phyloP scores from a whole-genome alignment of 768 basidiomycete species.

The Suillus plorans region DNA sequence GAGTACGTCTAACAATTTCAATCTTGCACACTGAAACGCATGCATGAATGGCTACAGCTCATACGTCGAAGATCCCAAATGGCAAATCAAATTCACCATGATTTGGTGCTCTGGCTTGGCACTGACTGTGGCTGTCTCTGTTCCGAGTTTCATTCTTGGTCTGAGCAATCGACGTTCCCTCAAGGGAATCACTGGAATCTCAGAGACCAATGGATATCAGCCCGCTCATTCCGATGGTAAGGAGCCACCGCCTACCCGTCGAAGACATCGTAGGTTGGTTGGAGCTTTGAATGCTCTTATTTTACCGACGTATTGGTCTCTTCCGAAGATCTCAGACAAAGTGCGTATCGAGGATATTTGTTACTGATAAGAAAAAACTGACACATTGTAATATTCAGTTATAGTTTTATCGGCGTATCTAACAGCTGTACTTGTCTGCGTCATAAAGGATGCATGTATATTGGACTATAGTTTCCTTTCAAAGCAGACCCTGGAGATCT shows the following conservation, averaged over 20 bases:
- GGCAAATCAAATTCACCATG: slow-evolving; percentile 70
- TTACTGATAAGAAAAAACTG: slow-evolving; percentile 6
- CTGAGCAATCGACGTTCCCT: slow-evolving; percentile 41
- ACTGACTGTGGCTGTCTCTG: slow-evolving; percentile 25
- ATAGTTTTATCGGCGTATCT: slow-evolving; percentile 58
- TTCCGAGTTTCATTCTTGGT: slow-evolving; percentile 45
- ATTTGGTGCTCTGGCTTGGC: slow-evolving; percentile 48
- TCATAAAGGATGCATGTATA: too few relatives aligned
- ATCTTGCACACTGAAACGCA: background rate
- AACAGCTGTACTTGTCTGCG: slow-evolving; percentile 46
- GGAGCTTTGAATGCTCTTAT: slow-evolving; percentile 35
- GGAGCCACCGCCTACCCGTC: background rate
- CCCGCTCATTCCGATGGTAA: slow-evolving; percentile 9
- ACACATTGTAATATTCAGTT: slow-evolving; percentile 37
- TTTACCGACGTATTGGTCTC: slow-evolving; percentile 43
- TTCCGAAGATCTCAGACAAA: slow-evolving; percentile 59
- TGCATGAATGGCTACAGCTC: slow-evolving; percentile 45
- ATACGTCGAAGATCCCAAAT: slow-evolving; percentile 74
- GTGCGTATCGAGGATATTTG: slow-evolving; percentile 36
- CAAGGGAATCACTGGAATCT: slow-evolving; percentile 52
- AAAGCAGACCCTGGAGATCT: too few relatives aligned
- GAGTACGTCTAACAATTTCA: slow-evolving; percentile 45
- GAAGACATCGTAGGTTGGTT: slow-evolving; percentile 12
- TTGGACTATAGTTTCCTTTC: too few relatives aligned
- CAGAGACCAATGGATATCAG: slow-evolving; percentile 41